Evolutionary conservation across 768 basidiomycete species (phyloP).

Genomic region (Termitomyces sp.): DNA sequence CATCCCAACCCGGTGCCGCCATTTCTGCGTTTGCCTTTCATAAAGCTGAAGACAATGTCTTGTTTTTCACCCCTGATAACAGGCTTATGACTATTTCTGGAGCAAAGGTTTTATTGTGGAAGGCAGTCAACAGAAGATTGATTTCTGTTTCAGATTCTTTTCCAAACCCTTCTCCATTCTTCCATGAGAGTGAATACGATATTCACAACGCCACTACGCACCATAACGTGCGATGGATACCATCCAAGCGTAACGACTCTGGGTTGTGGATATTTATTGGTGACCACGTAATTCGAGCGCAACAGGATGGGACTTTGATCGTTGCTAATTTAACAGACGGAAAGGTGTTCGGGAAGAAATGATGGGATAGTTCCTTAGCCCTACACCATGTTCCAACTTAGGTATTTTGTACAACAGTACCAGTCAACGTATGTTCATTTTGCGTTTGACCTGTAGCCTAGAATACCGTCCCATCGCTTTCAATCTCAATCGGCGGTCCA

Average conservation of each 20-base stretch:
- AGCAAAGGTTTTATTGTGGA: background rate
- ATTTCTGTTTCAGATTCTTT: background rate
- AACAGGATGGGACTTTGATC: background rate
- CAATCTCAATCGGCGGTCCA: constrained; percentile 83
- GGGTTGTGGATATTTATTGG: background rate
- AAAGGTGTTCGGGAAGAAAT: background rate
- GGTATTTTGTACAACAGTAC: background rate
- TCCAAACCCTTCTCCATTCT: background rate
- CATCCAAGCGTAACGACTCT: background rate
- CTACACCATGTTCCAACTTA: background rate
- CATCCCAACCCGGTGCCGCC: background rate
- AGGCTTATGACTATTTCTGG: too few relatives aligned
- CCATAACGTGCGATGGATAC: background rate
- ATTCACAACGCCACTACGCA: background rate
- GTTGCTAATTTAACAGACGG: background rate
- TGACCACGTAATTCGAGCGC: background rate
- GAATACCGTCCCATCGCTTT: constrained; percentile 82
- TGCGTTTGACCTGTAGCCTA: constrained; percentile 17
- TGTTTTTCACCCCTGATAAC: too few relatives aligned
- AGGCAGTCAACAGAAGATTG: background rate
- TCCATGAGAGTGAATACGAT: background rate
- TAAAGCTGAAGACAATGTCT: background rate
- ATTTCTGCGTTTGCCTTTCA: background rate
- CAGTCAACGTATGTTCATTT: background rate
- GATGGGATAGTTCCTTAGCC: background rate